These are phyloP conservation scores for Penicillium cataractarum DNA, from an alignment of 495 filamentous ascomycete genomes.

Conservation along the genomic window DNA sequence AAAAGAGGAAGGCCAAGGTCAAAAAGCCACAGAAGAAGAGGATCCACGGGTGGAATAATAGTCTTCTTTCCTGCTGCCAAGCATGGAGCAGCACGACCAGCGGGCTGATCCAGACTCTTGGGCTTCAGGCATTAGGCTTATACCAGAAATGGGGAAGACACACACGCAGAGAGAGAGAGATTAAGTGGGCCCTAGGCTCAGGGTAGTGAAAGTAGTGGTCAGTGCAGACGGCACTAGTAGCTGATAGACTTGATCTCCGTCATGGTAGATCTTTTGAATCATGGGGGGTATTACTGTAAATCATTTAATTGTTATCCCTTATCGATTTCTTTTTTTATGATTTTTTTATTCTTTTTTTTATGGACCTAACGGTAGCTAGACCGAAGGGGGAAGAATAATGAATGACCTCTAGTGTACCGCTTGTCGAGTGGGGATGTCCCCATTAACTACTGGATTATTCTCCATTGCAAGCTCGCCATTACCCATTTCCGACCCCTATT, in stretches of 20 bases:
- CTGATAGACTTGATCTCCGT: conserved; percentile 51
- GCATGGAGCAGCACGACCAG: conserved; percentile 23
- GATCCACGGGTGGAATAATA: conserved; percentile 9
- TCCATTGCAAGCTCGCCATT: neutral
- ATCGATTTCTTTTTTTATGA: conserved; percentile 14
- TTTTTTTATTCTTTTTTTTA: neutral
- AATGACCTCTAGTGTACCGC: neutral
- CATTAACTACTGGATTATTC: neutral
- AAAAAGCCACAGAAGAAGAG: conserved; percentile 6
- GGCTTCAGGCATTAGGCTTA: conserved; percentile 26
- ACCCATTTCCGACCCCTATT: neutral
- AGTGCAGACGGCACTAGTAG: conserved; percentile 43
- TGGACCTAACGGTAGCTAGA: conserved; percentile 7
- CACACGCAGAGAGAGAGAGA: conserved; percentile 23
- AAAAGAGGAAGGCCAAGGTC: conserved; percentile 6
- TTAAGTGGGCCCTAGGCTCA: conserved; percentile 21
- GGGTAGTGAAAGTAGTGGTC: conserved; percentile 37
- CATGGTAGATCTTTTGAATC: conserved; percentile 40
- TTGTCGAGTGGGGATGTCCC: neutral
- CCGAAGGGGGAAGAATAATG: conserved; percentile 2
- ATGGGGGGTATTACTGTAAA: conserved; percentile 5
- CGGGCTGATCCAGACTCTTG: conserved; percentile 17
- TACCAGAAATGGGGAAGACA: conserved; percentile 17
- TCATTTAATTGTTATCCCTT: conserved; percentile 4
- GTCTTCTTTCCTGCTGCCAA: conserved; percentile 5